Evolutionary conservation across 345 rosid genomes (phyloP).

Genomic region (Viola odorata): DNA sequence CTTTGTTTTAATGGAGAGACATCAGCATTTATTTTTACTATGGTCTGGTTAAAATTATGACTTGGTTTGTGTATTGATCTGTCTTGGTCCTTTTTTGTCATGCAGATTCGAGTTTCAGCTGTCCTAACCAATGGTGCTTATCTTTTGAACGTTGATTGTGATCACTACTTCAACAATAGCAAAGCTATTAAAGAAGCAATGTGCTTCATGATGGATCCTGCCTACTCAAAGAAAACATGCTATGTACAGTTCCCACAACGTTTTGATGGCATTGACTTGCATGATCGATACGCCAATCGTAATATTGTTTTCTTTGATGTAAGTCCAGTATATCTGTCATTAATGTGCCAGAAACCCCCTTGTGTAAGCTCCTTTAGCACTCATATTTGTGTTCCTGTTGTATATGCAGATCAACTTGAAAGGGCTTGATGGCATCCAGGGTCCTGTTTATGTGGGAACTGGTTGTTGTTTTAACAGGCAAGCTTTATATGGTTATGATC

Average conservation of each 20-base stretch:
- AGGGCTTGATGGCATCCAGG: constrained; percentile 96
- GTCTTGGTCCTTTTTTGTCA: constrained; percentile 15
- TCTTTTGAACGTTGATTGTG: constrained; percentile 98
- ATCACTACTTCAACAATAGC: constrained; percentile 99
- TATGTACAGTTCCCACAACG: constrained; percentile 99
- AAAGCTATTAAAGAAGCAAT: constrained; percentile 98
- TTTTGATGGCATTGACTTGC: constrained; percentile 99
- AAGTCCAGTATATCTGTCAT: constrained; percentile 26
- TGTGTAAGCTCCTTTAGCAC: constrained; percentile 2
- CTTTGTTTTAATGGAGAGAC: neutral
- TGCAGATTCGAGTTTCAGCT: constrained; percentile 97
- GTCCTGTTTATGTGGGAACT: constrained; percentile 99
- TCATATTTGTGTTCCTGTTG: constrained; percentile 6
- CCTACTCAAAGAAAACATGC: constrained; percentile 82
- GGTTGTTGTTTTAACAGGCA: constrained; percentile 99
- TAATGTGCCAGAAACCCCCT: constrained; percentile 3
- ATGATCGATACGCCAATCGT: constrained; percentile 99
- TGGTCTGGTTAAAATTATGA: neutral
- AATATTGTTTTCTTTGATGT: constrained; percentile 98
- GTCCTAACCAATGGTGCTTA: constrained; percentile 98
- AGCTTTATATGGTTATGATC: constrained; percentile 97
- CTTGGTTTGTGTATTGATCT: constrained; percentile 12
- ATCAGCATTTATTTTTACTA: neutral
- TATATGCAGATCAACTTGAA: constrained; percentile 85
- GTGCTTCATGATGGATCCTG: constrained; percentile 99